Base-by-base conservation (phyloP, 345 rosid species). In the Camelina laxa region DNA sequence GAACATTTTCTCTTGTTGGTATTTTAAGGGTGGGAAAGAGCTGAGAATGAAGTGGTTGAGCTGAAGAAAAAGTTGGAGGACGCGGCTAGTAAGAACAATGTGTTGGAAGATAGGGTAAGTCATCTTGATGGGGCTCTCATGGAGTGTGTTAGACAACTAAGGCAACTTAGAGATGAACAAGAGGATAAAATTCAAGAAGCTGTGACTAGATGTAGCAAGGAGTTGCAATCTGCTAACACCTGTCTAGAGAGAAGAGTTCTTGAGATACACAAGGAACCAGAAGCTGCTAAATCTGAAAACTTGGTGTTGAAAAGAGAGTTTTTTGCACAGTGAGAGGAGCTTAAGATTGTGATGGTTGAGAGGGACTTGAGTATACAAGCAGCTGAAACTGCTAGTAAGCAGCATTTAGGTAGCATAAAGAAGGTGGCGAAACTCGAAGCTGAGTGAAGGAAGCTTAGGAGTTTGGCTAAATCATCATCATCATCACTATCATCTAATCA, bases 371-470 rank as follows among this genome's bases (percentile, higher is more conserved):
- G 94, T 70, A 80, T 85, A 15, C 88, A 88, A 74, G 89, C 89
- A 35, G 97, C 98, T 67, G 98, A 93, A 86, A 79, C 81, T 16
- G 98, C 98, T 31, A 93, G 97, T 81, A 93, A 84, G 80, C 94
- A 89, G 73, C 85, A 87, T 74, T 75, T 93, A 56, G 93, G 89
- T 58, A 87, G 90, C 76, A 89, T 91, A 49, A 93, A 85, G 86
- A 93, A 90, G 84, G 80, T 91, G 75, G 97, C 95, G 4, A 93
- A 85, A 81, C 98, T 93, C 20, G 97, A 93, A 75, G 96, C 97
- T 20, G 95, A 93, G 75, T 91, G 98, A 45, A 86, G 35, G 66
- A 41, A 41, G 50, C 20, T 41, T 61, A 61, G 20, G 14, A 66
- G n/a, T 6, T 24, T 36, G 50, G 20, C 22, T 36, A 53, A 15